phyloP scores from a whole-genome alignment of 495 filamentous ascomycete species.

The Xylaria venustula region DNA sequence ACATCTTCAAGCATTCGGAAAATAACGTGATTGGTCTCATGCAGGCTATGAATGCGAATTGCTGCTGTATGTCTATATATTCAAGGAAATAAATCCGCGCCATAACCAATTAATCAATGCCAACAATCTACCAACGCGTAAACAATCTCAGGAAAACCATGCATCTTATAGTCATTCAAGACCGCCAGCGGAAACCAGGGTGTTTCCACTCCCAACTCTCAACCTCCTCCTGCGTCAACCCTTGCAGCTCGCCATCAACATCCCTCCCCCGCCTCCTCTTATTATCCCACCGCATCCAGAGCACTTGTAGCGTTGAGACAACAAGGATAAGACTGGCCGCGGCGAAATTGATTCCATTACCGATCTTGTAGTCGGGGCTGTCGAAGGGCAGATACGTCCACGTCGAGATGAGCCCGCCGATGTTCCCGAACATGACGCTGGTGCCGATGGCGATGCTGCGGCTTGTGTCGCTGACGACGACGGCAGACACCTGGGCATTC shows the following conservation, averaged over 20 bases:
- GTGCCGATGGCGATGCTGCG: conserved; percentile 64
- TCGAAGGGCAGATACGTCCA: conserved; percentile 68
- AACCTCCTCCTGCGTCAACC: conserved; percentile 53
- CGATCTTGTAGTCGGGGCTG: conserved; percentile 67
- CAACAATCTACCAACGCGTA: too few relatives aligned
- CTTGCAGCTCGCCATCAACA: conserved; percentile 54
- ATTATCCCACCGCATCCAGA: conserved; percentile 68
- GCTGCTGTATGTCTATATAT: too few relatives aligned
- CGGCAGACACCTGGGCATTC: conserved; percentile 66
- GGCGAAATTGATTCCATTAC: conserved; percentile 72
- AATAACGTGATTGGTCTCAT: too few relatives aligned
- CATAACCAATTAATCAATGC: too few relatives aligned
- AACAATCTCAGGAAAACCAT: too few relatives aligned
- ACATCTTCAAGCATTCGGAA: too few relatives aligned
- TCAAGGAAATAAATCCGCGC: too few relatives aligned
- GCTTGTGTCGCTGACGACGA: conserved; percentile 69
- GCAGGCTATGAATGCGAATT: too few relatives aligned
- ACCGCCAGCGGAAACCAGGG: conserved; percentile 65
- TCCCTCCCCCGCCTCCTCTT: conserved; percentile 53
- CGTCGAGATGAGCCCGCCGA: conserved; percentile 69
- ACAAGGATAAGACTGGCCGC: conserved; percentile 54
- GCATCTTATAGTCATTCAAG: conserved; percentile 38
- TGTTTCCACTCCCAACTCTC: conserved; percentile 73
- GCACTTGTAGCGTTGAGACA: conserved; percentile 41
- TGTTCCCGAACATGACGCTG: conserved; percentile 69